A percentile compares a stretch with the other conserved stretches of the same genome.
Evolutionary conservation across 179 eudicot species (phyloP).

Genomic region (Actinidia arguta): DNA sequence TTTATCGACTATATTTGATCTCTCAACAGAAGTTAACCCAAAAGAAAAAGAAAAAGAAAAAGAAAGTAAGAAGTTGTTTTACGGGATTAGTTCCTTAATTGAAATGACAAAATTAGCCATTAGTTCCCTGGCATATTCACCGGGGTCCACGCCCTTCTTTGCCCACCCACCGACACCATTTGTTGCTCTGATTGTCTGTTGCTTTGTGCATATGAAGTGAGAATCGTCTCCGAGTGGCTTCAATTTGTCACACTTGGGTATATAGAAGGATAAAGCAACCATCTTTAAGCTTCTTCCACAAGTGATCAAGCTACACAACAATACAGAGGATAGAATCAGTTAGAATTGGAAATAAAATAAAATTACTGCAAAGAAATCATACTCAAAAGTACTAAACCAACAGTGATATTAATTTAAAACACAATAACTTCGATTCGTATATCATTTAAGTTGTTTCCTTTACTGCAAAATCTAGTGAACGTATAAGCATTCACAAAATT

Average conservation of each 20-base stretch:
- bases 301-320: background rate
- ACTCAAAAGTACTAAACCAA: too few species aligned
- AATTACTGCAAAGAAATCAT: background rate
- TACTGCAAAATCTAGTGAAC: too few species aligned
- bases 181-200: slow-evolving; percentile 25
- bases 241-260: background rate
- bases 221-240: slow-evolving; percentile 25
- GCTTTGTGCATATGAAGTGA: slow-evolving; percentile 22
- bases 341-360: background rate
- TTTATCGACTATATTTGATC: too few species aligned
- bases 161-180: slow-evolving; percentile 45
- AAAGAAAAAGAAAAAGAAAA: too few species aligned
- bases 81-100: too few species aligned
- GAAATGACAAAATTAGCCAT: slow-evolving; percentile 19
- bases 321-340: background rate
- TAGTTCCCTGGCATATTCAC: slow-evolving; percentile 35
- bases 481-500: too few species aligned
- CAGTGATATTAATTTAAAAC: too few species aligned
- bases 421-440: too few species aligned
- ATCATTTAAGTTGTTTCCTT: too few species aligned
- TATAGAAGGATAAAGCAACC: background rate
- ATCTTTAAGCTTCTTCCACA: background rate
- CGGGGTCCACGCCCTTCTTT: slow-evolving; percentile 30
- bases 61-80: too few species aligned
- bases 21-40: too few species aligned